Conservation (phyloP, 2,329 filamentous ascomycete genomes). For the Fusarium subglutinans region DNA sequence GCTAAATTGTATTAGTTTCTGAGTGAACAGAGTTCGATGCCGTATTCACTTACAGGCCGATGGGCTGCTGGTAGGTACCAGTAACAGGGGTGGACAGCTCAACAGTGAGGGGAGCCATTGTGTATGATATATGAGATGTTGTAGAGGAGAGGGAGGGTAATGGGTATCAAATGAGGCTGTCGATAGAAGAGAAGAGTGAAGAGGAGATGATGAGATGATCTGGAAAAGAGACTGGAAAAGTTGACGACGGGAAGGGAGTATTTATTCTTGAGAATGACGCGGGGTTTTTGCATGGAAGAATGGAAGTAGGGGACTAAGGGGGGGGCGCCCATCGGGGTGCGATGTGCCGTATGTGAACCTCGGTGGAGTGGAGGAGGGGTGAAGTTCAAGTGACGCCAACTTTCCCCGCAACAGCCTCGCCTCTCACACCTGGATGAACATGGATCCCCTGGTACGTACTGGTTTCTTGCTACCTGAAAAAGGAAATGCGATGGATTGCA, state of each 20-base stretch:
- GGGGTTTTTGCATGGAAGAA: constrained; percentile 36
- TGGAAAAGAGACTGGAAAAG: constrained; percentile 24
- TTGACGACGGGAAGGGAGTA: constrained; percentile 37
- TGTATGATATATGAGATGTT: constrained; percentile 25
- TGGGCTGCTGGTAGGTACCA: constrained; percentile 67
- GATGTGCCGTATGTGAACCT: constrained; percentile 6
- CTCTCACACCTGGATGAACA: constrained; percentile 25
- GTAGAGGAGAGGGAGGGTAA: constrained; percentile 6
- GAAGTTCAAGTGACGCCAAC: constrained; percentile 35
- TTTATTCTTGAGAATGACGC: constrained; percentile 41
- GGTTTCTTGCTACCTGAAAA: neutral
- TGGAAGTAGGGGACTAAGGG: constrained; percentile 16
- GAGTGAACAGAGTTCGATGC: neutral
- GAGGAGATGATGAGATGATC: constrained; percentile 37
- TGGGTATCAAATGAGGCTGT: constrained; percentile 38
- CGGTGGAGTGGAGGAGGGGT: constrained; percentile 30
- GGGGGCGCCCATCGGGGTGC: constrained; percentile 11
- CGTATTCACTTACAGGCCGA: constrained; percentile 63
- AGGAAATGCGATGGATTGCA: constrained; percentile 6
- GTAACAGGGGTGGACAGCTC: constrained; percentile 75
- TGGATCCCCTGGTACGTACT: constrained; percentile 4
- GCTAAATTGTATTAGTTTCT: constrained; percentile 53
- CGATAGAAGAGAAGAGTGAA: constrained; percentile 11
- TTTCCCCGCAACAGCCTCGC: constrained; percentile 43
- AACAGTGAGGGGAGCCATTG: constrained; percentile 54